Base-by-base conservation (phyloP, 495 filamentous ascomycete genomes). In the Penicillium robsamsonii region DNA sequence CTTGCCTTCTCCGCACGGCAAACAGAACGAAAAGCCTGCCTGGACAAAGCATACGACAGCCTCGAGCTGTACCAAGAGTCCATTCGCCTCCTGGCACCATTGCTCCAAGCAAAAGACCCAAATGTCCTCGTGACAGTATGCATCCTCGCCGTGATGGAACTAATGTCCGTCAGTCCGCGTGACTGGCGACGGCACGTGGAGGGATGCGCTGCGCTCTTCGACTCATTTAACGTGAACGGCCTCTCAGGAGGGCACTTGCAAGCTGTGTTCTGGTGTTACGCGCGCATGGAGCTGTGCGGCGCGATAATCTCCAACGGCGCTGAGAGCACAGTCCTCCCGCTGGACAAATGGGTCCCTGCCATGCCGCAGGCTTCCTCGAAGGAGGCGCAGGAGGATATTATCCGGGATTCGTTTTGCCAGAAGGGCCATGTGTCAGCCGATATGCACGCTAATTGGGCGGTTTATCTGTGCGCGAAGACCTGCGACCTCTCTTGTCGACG, bases 201-300 rank as follows among this genome's bases (percentile, higher is more conserved):
- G 17, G 74, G 74, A 5, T 77, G 74, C 50, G 73, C 74, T 0
- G 70, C 71, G 12, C 56, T 77, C 4, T 70, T 77, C 24, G 62
- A 74, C 20, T 62, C 65, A 1, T 73, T 67, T 49, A 63, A 61
- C 9, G 66, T 75, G 4, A 61, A 72, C 33, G 73, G 73, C 0
- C 65, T 75, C 12, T 67, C 65, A 40, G 65, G 64, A 0, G 73
- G 71, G 0, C 58, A 72, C n/a, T 44, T 65, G 3, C 70, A 75
- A 44, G 74, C 71, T 5, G 66, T 74, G 1, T 77, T 77, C 46
- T 77, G 74, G 74, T 75, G 73, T 38, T 77, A 70, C 46, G 74
- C 71, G 20, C 57, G 74, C 1, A 77, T 77, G 74, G 73, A 77
- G 46, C 38, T 77, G 4, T 77, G 74, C 50, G 74, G 70, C 5